Percentiles rank a stretch among this genome's conserved stretches.
Evolutionary conservation across 2,329 filamentous ascomycete species (phyloP).

Genomic region (Xylaria sp.): DNA sequence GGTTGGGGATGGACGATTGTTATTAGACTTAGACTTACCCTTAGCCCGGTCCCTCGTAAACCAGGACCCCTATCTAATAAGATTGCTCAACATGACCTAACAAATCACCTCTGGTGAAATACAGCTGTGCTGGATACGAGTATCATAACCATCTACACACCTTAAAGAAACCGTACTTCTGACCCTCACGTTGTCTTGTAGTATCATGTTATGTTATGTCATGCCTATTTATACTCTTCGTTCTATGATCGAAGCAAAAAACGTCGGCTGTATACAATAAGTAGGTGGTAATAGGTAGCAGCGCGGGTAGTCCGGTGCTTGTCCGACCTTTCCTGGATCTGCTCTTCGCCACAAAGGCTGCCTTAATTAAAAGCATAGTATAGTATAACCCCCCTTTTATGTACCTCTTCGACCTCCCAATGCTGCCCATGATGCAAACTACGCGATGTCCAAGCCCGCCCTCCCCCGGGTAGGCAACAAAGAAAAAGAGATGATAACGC

Average conservation of each 20-base stretch:
- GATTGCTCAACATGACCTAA: too few relatives aligned
- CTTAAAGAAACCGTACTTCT: background rate
- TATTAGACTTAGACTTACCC: too few relatives aligned
- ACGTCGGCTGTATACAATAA: background rate
- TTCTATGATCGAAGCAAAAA: background rate
- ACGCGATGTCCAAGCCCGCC: constrained; percentile 14
- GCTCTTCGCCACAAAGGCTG: background rate
- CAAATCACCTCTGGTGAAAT: too few relatives aligned
- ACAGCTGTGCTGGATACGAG: too few relatives aligned
- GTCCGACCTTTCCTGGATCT: background rate
- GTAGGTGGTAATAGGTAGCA: background rate
- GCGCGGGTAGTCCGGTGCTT: background rate
- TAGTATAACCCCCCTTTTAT: background rate
- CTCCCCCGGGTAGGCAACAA: background rate
- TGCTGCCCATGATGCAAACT: constrained; percentile 12
- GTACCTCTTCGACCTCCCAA: constrained; percentile 2
- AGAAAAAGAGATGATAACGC: constrained; percentile 18
- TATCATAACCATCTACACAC: background rate
- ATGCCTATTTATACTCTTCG: background rate
- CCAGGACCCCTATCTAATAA: too few relatives aligned
- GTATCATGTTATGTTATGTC: background rate
- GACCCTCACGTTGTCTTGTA: background rate
- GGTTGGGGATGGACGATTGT: too few relatives aligned
- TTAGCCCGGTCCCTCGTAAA: too few relatives aligned
- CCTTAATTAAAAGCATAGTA: background rate